Percentiles rank a stretch among this genome's conserved stretches.
phyloP scores from a whole-genome alignment of 148 eudicot species.

The Talinum fruticosum region DNA sequence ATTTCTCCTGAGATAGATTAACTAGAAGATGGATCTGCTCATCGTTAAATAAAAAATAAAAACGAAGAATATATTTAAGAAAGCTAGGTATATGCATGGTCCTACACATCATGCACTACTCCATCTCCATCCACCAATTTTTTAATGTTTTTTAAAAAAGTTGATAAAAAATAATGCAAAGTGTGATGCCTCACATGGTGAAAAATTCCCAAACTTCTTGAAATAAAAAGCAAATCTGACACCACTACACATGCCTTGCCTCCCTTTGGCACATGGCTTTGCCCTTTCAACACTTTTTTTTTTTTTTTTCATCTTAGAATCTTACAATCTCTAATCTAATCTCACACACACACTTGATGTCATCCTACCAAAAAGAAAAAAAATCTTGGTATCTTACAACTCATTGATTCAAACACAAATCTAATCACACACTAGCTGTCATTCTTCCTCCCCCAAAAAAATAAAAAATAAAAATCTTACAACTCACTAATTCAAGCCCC shows the following conservation, averaged over 20 bases:
- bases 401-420: no score
- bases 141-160: neutral
- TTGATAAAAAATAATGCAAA: constrained; percentile 18
- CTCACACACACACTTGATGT: neutral
- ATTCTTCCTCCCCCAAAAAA: neutral
- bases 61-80: neutral
- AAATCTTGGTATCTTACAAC: constrained; percentile 6
- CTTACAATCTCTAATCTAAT: constrained; percentile 6
- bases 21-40: no score
- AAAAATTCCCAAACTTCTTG: neutral
- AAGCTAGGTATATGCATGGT: neutral
- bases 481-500: neutral
- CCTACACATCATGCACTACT: constrained; percentile 2
- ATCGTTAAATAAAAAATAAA: no score
- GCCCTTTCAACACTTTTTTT: neutral
- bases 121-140: neutral
- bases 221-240: constrained; percentile 19
- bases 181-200: constrained; percentile 12
- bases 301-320: neutral
- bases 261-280: constrained; percentile 23
- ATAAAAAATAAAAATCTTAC: neutral
- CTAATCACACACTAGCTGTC: neutral
- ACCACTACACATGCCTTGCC: constrained; percentile 26
- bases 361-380: neutral
- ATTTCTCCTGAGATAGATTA: no score